Evolutionary conservation across 441 rosid species (phyloP).

Genomic region (Cnidoscolus chayamansa): DNA sequence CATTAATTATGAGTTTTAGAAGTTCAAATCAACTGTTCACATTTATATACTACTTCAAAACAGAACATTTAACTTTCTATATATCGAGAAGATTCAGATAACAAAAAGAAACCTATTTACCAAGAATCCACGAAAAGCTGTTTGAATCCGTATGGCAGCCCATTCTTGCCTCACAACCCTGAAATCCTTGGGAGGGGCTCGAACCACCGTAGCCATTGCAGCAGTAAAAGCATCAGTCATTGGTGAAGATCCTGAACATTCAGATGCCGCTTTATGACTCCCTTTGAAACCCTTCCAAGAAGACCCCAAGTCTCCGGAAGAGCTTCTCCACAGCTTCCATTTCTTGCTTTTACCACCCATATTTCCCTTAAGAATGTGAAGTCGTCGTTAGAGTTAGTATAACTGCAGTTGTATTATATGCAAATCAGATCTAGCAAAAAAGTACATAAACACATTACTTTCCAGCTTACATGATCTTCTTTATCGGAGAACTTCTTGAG

Average conservation of each 20-base stretch:
- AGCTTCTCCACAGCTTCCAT: conserved; percentile 80
- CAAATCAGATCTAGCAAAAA: not conserved
- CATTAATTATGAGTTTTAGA: not conserved
- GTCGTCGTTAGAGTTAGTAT: not conserved
- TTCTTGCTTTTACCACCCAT: conserved; percentile 54
- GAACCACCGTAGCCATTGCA: conserved; percentile 82
- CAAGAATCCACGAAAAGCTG: conserved; percentile 91
- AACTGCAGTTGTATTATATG: not conserved
- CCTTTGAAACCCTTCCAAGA: conserved; percentile 62
- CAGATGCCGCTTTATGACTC: conserved; percentile 50
- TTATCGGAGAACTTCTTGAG: conserved; percentile 59
- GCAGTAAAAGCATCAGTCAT: conserved; percentile 49
- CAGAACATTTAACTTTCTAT: not conserved
- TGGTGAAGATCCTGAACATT: conserved; percentile 46
- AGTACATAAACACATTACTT: not conserved
- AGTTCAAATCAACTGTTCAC: conserved; percentile 3
- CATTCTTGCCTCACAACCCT: conserved; percentile 70
- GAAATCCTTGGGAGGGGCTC: conserved; percentile 88
- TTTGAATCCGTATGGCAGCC: conserved; percentile 89
- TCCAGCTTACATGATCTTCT: conserved; percentile 50
- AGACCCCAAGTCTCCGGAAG: conserved; percentile 56
- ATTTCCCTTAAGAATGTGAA: conserved; percentile 41
- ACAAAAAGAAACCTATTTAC: conserved; percentile 33
- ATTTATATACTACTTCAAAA: not conserved
- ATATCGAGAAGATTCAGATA: conserved; percentile 9